Evolutionary conservation across 768 basidiomycete species (phyloP).

Genomic region (Auriscalpium vulgare): DNA sequence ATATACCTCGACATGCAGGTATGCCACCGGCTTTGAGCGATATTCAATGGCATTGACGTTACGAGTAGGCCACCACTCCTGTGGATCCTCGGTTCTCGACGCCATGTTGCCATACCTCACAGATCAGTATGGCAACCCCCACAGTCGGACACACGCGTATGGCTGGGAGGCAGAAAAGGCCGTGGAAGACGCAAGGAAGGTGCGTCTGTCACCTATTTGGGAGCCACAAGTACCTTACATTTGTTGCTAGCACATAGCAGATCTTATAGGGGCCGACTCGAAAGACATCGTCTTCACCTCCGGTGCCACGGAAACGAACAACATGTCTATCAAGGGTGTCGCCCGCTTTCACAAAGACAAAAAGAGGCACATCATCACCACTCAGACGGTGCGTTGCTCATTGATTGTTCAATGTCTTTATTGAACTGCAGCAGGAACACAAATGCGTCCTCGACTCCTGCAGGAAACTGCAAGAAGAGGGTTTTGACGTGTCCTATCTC

Average conservation of each 20-base stretch:
- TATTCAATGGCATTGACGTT: too few species aligned
- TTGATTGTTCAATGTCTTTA: neutral
- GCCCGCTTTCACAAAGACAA: conserved; percentile 93
- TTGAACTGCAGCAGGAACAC: conserved; percentile 64
- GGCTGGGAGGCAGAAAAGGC: conserved; percentile 98
- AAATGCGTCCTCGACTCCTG: conserved; percentile 99
- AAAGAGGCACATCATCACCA: conserved; percentile 89
- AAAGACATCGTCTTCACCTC: conserved; percentile 98
- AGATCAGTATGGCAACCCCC: conserved; percentile 96
- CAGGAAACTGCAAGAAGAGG: conserved; percentile 90
- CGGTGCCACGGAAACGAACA: conserved; percentile 96
- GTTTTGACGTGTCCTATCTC: conserved; percentile 97
- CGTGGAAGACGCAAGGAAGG: conserved; percentile 88
- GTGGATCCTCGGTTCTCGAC: conserved; percentile 96
- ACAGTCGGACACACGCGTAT: conserved; percentile 96
- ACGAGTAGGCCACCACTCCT: conserved; percentile 83
- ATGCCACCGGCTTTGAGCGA: conserved; percentile 14
- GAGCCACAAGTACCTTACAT: neutral
- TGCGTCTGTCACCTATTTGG: conserved; percentile 18
- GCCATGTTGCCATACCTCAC: conserved; percentile 94
- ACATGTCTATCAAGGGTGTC: conserved; percentile 95
- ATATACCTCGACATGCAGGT: conserved; percentile 99
- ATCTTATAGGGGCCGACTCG: conserved; percentile 85
- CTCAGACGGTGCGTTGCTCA: conserved; percentile 66
- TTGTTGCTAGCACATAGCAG: conserved; percentile 68